Conservation (phyloP, 2,329 filamentous ascomycete genomes). For the Rutstroemia sydowiana region DNA sequence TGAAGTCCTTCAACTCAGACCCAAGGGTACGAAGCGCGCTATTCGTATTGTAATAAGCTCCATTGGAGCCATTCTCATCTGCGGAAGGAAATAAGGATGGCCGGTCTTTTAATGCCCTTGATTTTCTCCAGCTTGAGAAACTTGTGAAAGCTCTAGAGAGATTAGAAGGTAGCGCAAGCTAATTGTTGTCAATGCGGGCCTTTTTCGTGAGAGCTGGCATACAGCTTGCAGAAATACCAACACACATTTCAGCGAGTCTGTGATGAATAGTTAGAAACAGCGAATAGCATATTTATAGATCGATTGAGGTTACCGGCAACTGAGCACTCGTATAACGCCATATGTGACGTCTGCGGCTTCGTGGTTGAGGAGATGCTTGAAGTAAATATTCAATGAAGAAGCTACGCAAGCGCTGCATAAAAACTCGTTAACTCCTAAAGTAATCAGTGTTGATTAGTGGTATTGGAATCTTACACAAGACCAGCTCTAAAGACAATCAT, state of each 20-base stretch:
- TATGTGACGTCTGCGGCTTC: background rate
- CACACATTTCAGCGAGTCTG: background rate
- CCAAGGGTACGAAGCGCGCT: background rate
- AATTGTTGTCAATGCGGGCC: background rate
- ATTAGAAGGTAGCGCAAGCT: background rate
- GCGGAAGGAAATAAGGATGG: background rate
- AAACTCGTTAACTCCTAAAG: background rate
- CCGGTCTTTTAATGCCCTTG: background rate
- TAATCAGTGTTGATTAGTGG: background rate
- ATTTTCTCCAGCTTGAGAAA: background rate
- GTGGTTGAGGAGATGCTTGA: background rate
- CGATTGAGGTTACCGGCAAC: background rate
- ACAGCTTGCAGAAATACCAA: background rate
- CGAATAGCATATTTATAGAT: background rate
- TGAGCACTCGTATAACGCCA: background rate
- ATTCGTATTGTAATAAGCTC: background rate
- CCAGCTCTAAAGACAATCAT: background rate
- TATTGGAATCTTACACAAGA: background rate
- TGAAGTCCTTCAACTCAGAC: background rate
- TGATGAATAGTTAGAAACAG: too few species aligned
- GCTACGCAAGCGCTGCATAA: background rate
- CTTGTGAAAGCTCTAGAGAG: background rate
- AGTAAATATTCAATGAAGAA: background rate
- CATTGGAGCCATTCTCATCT: background rate
- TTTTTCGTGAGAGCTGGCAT: background rate